Conservation (phyloP, 108 stramenopile genomes). For the Cylindrotheca fusiformis region DNA sequence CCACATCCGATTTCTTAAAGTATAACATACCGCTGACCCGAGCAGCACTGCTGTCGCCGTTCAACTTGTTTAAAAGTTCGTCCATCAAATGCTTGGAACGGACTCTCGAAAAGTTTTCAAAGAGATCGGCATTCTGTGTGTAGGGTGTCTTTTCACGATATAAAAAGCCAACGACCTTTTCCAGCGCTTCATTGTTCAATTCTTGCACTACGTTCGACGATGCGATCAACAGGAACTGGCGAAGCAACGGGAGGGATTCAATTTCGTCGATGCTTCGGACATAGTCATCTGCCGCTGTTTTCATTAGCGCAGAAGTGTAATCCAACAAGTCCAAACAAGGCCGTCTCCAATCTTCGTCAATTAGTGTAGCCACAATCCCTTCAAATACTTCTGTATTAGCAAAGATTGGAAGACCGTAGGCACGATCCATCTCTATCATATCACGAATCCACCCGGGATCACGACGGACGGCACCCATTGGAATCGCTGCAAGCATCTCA, state of each 20-base stretch:
- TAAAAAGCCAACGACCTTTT: conserved; percentile 7
- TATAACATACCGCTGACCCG: too few species aligned
- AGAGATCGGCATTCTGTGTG: neutral
- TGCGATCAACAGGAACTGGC: neutral
- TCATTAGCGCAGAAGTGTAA: conserved; percentile 7
- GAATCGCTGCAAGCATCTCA: conserved; percentile 5
- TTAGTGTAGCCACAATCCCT: conserved; percentile 43
- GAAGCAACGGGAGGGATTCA: neutral
- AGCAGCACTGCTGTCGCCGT: neutral
- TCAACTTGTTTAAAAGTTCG: neutral
- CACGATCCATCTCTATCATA: conserved; percentile 39
- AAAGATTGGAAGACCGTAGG: conserved; percentile 54
- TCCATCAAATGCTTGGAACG: neutral
- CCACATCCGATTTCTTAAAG: conserved; percentile 26
- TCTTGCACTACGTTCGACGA: conserved; percentile 40
- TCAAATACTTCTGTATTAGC: conserved; percentile 50
- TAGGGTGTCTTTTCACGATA: neutral
- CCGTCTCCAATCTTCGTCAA: conserved; percentile 50
- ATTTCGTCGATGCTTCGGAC: neutral
- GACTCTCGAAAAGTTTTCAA: neutral
- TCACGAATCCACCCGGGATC: conserved; percentile 51
- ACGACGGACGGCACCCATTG: conserved; percentile 28
- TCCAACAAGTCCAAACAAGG: conserved; percentile 29
- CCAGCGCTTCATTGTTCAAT: conserved; percentile 31
- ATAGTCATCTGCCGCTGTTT: neutral